Evolutionary conservation across 345 rosid genomes (phyloP).

Genomic region (Pistacia vera): DNA sequence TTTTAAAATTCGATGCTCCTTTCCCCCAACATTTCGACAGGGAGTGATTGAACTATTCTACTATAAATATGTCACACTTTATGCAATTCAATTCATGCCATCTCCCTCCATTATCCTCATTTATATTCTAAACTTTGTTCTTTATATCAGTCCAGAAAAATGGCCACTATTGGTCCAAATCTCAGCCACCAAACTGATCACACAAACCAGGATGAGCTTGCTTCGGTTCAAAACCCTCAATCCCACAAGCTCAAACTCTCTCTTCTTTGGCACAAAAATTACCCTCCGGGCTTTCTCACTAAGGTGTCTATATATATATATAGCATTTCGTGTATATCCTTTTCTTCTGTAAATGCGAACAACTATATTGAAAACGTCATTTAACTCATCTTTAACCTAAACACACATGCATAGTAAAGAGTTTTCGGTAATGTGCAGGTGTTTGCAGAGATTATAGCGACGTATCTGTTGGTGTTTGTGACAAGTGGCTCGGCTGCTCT

Average conservation of each 20-base stretch:
- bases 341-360: too few relatives aligned
- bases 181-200: background rate
- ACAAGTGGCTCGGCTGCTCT: slow-evolving; percentile 55
- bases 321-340: too few relatives aligned
- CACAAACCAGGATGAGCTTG: background rate
- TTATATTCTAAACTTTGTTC: background rate
- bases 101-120: background rate
- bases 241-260: background rate
- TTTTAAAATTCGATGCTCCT: slow-evolving; percentile 4
- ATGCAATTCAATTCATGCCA: too few relatives aligned
- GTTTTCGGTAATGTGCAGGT: slow-evolving; percentile 31
- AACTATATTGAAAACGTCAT: too few relatives aligned
- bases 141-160: slow-evolving; percentile 3
- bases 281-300: slow-evolving; percentile 41
- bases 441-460: slow-evolving; percentile 57
- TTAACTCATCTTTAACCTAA: too few relatives aligned
- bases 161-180: slow-evolving; percentile 30
- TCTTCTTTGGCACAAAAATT: slow-evolving; percentile 21
- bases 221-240: slow-evolving; percentile 11
- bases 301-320: slow-evolving; percentile 31
- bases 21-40: background rate
- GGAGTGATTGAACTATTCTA: too few relatives aligned
- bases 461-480: slow-evolving; percentile 60
- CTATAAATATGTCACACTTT: too few relatives aligned
- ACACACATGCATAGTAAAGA: too few relatives aligned